Base-by-base conservation (phyloP, 1,139 yeast genomes). In the Suhomyces coccinellae region DNA sequence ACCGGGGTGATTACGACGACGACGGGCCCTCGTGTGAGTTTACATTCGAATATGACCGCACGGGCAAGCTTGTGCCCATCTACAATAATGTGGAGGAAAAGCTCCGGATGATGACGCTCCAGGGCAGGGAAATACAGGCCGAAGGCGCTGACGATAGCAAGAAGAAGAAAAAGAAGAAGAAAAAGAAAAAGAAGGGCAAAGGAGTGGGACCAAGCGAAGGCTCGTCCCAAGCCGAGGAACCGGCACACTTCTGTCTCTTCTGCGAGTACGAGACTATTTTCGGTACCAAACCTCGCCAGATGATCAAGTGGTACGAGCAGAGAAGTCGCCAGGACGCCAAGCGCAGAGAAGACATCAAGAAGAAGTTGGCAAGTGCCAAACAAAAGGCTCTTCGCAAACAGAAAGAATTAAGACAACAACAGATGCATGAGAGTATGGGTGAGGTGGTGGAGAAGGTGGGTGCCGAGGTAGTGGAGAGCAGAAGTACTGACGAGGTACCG, bases 181-280 rank as follows among this genome's bases (percentile, higher is more conserved):
- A 55, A 47, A 45, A 45, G 41, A 29, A 29, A 12, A 41, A 40
- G 17, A 37, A 33, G 27, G 11, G 27, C 32, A 32, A 33, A 26
- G 30, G 33, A 11, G 14, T n/a, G 33, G 27, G n/a, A 4, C 28
- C 32, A 17, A 12, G 16, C 11, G 36, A 34, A 9, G 30, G 28
- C 11, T 2, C 20, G 6, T 5, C 27, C n/a, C 33, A 33, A n/a
- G 28, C 37, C 2, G 33, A 31, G 20, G 31, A 28, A 30, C 41
- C 41, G 12, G 17, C 40, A 5, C 48, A 51, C 39, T 60, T 69
- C 46, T 83, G 88, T 56, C 69, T 80, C 49, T 73, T 82, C 47
- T 83, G 88, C 61, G 85, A 82, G 55, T 83, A 80, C 56, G 81
- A 79, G 55, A 69, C 73, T 45, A 75, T 82, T 5, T 81, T 73